phyloP scores from a whole-genome alignment of 75 land plant species.

The Selaginella tamariscina region DNA sequence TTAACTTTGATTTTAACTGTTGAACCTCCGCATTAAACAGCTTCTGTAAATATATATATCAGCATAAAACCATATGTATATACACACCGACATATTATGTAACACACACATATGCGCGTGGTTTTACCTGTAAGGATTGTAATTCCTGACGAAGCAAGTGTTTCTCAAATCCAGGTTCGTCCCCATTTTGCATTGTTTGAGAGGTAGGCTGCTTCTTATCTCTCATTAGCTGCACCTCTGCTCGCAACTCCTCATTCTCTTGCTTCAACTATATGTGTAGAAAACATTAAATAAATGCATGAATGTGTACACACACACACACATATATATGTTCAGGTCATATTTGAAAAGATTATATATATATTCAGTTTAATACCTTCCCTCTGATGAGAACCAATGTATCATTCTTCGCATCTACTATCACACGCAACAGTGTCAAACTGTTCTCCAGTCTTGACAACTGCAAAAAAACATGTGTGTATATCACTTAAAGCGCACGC shows the following conservation, averaged over 20 bases:
- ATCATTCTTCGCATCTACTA: constrained; percentile 40
- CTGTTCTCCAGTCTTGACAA: constrained; percentile 28
- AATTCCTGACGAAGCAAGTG: constrained; percentile 34
- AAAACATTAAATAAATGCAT: background rate
- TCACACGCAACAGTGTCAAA: constrained; percentile 27
- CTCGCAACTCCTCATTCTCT: constrained; percentile 37
- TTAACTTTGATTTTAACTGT: constrained; percentile 30
- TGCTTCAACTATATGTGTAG: constrained; percentile 29
- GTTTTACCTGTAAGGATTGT: constrained; percentile 31
- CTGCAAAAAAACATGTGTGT: constrained; percentile 17
- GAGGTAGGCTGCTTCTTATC: constrained; percentile 12
- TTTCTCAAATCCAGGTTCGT: constrained; percentile 26
- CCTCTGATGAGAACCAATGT: constrained; percentile 33
- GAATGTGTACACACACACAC: no score
- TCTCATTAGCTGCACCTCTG: constrained; percentile 21
- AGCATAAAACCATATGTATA: no score
- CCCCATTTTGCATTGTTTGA: background rate
- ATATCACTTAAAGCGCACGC: background rate
- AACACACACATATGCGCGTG: no score
- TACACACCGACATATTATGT: no score
- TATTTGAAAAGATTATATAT: no score
- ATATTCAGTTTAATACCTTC: constrained; percentile 27
- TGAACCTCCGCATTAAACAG: constrained; percentile 32
- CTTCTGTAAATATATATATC: constrained; percentile 23
- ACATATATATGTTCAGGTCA: no score